phyloP scores from a whole-genome alignment of 2,329 filamentous ascomycete species.

The Thielaviopsis euricoi region DNA sequence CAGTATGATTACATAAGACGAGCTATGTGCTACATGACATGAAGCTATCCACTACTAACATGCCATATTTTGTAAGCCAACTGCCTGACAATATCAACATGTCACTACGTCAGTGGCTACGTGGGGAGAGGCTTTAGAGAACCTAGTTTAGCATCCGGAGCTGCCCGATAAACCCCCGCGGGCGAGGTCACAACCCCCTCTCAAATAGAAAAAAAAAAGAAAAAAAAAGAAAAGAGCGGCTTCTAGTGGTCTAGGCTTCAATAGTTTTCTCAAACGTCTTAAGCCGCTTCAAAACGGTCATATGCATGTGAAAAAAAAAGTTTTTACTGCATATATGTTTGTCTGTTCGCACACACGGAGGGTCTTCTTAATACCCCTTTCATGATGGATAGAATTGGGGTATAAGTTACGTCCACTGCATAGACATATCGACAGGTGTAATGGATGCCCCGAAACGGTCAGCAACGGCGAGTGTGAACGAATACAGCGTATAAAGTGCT shows the following conservation, averaged over 20 bases:
- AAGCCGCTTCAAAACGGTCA: neutral
- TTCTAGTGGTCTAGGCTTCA: neutral
- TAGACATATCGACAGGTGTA: neutral
- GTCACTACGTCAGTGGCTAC: neutral
- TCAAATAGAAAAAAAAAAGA: too few relatives aligned
- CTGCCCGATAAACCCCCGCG: neutral
- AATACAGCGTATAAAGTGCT: too few relatives aligned
- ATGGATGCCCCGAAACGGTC: neutral
- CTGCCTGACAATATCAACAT: neutral
- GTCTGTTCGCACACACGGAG: neutral
- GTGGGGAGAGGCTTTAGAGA: neutral
- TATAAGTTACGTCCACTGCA: neutral
- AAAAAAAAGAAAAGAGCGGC: neutral
- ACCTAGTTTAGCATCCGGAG: neutral
- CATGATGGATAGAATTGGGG: neutral
- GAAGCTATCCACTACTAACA: neutral
- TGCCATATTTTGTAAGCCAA: neutral
- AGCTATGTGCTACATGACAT: too few relatives aligned
- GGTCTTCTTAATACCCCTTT: neutral
- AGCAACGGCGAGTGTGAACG: neutral
- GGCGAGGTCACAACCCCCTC: neutral
- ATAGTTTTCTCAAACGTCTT: neutral
- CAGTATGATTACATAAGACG: too few relatives aligned
- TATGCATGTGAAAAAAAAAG: neutral
- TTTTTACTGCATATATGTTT: neutral